These are phyloP conservation scores for Biancaea sappan DNA, from an alignment of 306 rosid genomes.

Conservation along the genomic window DNA sequence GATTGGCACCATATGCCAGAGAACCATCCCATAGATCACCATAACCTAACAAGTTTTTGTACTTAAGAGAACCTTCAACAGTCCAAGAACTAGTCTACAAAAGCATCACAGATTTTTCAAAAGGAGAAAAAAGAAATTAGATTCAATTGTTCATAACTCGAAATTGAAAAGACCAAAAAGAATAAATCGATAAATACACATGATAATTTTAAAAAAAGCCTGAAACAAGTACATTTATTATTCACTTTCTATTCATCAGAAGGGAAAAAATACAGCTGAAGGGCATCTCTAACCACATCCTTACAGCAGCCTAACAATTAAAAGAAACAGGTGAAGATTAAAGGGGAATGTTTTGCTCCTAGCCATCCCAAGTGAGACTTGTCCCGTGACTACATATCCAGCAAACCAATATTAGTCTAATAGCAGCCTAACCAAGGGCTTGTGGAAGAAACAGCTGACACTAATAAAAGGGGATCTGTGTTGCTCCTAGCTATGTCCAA, in stretches of 20 bases:
- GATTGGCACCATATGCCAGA: conserved; percentile 83
- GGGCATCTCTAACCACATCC: conserved; percentile 14
- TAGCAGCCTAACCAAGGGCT: neutral
- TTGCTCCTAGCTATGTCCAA: neutral
- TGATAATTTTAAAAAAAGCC: conserved; percentile 3
- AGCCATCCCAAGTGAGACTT: conserved; percentile 10
- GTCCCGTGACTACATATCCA: conserved; percentile 4
- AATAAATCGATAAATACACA: conserved; percentile 19
- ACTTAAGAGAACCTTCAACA: conserved; percentile 77
- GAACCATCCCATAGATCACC: conserved; percentile 97
- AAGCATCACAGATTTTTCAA: conserved; percentile 41
- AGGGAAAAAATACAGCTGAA: conserved; percentile 24
- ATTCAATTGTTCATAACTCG: neutral
- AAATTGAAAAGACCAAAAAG: conserved; percentile 5
- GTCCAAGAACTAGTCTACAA: conserved; percentile 90
- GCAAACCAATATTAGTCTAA: conserved; percentile 11
- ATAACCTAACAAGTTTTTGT: conserved; percentile 86
- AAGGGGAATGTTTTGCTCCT: neutral
- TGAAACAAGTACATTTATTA: conserved; percentile 24
- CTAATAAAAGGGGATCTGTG: neutral
- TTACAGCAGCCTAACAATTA: neutral
- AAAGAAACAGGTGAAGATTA: neutral
- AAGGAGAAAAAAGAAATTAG: conserved; percentile 21
- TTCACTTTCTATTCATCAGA: neutral
- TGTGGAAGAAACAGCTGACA: neutral